Evolutionary conservation across 192 early-diverging fungal genomes (phyloP), one percentile per base, ranked within the genome.

Genomic region (Coemansia sp.): DNA sequence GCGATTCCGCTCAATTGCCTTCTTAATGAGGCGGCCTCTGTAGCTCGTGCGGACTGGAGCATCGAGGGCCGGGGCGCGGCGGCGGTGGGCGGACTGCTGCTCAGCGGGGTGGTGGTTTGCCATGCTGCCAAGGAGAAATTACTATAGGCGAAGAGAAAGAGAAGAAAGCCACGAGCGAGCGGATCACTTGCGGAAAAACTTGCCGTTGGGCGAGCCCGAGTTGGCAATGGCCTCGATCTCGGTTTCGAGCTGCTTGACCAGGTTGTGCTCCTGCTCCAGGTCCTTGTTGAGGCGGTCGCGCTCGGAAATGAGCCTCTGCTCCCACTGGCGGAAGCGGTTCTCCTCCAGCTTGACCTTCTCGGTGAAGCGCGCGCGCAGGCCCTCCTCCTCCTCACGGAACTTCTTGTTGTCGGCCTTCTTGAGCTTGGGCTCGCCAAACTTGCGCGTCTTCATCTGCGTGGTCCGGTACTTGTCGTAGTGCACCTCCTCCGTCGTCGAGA

Each of bases 211-310:
- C 29, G 68, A 72, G 39, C 62, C 62, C 12, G 62, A 47, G 40
- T 62, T 74, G 39, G 52, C 32, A 39, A 74, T 61, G n/a, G 63
- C 63, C 56, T 74, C 70, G 55, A 74, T 74, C 52, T 96, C 94
- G 55, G 79, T 79, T 64, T 96, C 92, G 47, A 99, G 78, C 52
- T 83, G 70, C 82, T 99, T 97, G 58, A 99, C 94, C 27, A 85
- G 80, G 51, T 83, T 80, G 67, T 98, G 97, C 64, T 94, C 85
- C 41, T 85, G 76, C 75, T 99, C 97, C 42, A 99, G 81, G 47
- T 99, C 97, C 67, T 96, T 92, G 80, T 99, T 98, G 33, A 99
- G 78, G 49, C 94, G 89, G 65, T 99, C 96, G 44, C 96, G 86
- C 68, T 99, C 97, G 54, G 86, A 85, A 77, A 99, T 95, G 17